Conservation (phyloP, 441 rosid species). For the Gossypium aridum region DNA sequence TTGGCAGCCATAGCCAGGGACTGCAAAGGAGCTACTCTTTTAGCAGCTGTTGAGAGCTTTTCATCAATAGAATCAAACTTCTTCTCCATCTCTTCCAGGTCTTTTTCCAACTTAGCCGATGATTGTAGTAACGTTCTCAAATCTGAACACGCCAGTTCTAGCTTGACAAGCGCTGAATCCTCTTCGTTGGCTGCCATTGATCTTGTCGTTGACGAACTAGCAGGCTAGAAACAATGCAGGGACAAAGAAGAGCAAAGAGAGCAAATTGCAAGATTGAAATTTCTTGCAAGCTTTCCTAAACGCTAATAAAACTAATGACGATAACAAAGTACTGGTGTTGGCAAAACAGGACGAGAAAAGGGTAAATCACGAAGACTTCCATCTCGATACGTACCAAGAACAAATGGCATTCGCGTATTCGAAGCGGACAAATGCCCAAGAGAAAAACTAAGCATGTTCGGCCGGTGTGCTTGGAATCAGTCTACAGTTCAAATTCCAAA, state of each 20-base stretch:
- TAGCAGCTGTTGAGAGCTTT: constrained; percentile 33
- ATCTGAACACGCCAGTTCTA: constrained; percentile 34
- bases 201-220: background rate
- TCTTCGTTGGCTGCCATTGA: constrained; percentile 24
- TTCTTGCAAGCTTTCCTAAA: background rate
- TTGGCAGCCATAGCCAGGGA: constrained; percentile 43
- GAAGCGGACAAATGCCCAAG: constrained; percentile 23
- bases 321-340: background rate
- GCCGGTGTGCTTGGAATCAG: constrained; percentile 15
- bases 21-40: constrained; percentile 45
- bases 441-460: background rate
- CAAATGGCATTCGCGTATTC: constrained; percentile 25
- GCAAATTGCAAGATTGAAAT: background rate
- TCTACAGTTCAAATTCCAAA: background rate
- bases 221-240: background rate
- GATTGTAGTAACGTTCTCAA: constrained; percentile 33
- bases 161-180: constrained; percentile 24
- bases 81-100: constrained; percentile 32
- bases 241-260: background rate
- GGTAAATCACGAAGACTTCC: constrained; percentile 9
- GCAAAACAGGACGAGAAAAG: constrained; percentile 9
- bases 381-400: constrained; percentile 29
- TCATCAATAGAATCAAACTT: constrained; percentile 32
- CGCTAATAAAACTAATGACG: constrained; percentile 3
- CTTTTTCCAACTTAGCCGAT: constrained; percentile 27